phyloP scores from a whole-genome alignment of 495 filamentous ascomycete genomes.

The Sphaerosporella brunnea region DNA sequence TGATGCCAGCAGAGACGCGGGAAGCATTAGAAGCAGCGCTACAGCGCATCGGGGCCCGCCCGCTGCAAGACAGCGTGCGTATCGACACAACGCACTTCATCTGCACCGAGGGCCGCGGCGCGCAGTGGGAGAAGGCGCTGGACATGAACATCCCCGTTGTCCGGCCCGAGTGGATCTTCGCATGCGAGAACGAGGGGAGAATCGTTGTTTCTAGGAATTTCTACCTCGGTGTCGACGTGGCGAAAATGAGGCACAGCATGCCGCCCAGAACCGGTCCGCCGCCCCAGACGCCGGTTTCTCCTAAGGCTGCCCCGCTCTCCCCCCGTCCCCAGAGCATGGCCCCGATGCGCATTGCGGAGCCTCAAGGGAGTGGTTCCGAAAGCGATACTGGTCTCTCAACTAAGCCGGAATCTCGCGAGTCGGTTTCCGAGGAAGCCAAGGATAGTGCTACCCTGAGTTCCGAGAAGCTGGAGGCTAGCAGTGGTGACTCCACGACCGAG shows the following conservation, averaged over 20 bases:
- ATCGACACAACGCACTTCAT: conserved; percentile 99
- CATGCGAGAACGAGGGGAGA: conserved; percentile 79
- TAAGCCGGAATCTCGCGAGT: no score
- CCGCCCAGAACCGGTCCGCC: conserved; percentile 7
- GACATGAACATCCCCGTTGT: conserved; percentile 98
- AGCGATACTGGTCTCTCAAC: no score
- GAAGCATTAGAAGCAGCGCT: conserved; percentile 58
- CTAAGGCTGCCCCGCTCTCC: not conserved
- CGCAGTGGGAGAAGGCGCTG: conserved; percentile 82
- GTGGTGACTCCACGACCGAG: no score
- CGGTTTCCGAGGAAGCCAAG: no score
- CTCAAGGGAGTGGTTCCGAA: no score
- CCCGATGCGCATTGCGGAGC: no score
- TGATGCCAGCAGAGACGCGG: conserved; percentile 55
- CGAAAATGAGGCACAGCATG: conserved; percentile 19
- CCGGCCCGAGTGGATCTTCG: conserved; percentile 91
- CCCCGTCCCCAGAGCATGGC: no score
- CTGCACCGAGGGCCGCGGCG: conserved; percentile 82
- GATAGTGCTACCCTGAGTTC: no score
- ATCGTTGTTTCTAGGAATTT: conserved; percentile 90
- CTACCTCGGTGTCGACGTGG: conserved; percentile 67
- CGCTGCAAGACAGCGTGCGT: conserved; percentile 64
- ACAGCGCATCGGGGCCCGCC: conserved; percentile 76
- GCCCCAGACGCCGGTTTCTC: not conserved
- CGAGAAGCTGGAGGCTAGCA: no score